A percentile compares a stretch with the other conserved stretches of the same genome.
Conservation (phyloP, 2,329 filamentous ascomycete genomes). For the Apiospora koreana region DNA sequence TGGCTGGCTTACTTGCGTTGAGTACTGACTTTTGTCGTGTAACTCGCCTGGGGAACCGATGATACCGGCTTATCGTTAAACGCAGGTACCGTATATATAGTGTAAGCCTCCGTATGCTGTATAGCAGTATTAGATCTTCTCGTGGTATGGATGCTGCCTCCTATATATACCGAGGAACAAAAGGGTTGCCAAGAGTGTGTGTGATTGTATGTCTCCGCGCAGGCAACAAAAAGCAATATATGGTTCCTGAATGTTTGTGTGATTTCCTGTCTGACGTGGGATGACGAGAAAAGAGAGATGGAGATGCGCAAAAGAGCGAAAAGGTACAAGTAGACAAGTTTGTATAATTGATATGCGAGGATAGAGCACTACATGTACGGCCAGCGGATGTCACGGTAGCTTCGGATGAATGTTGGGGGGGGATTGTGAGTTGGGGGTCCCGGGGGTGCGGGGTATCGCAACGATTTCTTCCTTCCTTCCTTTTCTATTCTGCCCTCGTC, state of each 20-base stretch:
- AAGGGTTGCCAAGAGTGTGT: not conserved
- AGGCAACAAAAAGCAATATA: not conserved
- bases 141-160: not conserved
- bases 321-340: not conserved
- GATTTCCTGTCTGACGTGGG: not conserved
- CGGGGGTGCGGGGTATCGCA: not conserved
- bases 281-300: not conserved
- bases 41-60: not conserved
- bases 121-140: not conserved
- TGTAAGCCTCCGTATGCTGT: not conserved
- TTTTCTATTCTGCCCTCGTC: not conserved
- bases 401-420: constrained; percentile 4
- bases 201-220: not conserved
- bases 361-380: not conserved
- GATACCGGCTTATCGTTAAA: not conserved
- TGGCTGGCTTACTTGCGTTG: not conserved
- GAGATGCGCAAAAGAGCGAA: not conserved
- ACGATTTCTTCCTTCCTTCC: not conserved
- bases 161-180: not conserved
- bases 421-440: not conserved
- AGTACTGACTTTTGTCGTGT: not conserved
- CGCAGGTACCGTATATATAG: not conserved
- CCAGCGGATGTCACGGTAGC: not conserved
- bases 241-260: not conserved
- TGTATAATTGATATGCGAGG: not conserved